Evolutionary conservation across 345 rosid species (phyloP).

Genomic region (Pseudoturritis turrita): DNA sequence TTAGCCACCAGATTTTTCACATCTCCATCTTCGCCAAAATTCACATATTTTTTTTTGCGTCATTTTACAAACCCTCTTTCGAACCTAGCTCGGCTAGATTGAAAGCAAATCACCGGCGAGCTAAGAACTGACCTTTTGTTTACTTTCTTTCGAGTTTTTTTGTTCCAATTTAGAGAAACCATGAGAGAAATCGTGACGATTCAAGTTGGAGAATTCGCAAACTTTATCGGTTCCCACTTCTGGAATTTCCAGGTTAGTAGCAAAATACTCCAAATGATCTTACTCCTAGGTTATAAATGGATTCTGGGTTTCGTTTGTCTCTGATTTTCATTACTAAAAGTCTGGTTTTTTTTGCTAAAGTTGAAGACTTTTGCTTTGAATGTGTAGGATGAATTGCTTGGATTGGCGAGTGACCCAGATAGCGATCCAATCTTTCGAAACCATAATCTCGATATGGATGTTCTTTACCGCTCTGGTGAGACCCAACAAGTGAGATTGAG

Average conservation of each 20-base stretch:
- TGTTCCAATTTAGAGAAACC: not conserved
- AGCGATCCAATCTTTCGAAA: conserved; percentile 63
- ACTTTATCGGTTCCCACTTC: conserved; percentile 94
- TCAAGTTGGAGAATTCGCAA: conserved; percentile 84
- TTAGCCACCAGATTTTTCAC: too few species aligned
- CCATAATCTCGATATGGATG: conserved; percentile 61
- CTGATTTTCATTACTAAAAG: not conserved
- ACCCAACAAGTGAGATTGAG: conserved; percentile 51
- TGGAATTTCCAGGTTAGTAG: conserved; percentile 89
- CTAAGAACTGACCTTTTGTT: not conserved
- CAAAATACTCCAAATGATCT: not conserved
- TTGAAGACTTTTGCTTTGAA: not conserved
- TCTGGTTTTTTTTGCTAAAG: not conserved
- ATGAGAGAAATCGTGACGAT: conserved; percentile 88
- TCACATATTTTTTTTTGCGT: not conserved
- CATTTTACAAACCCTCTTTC: not conserved
- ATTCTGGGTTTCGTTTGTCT: conserved; percentile 1
- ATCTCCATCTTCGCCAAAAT: not conserved
- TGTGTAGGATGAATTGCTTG: conserved; percentile 85
- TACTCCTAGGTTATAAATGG: not conserved
- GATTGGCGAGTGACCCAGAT: conserved; percentile 65
- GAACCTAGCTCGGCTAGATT: not conserved
- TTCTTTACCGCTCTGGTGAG: conserved; percentile 78
- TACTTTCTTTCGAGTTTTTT: not conserved
- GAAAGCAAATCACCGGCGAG: conserved; percentile 5